Evolutionary conservation across 164 flowering plant genomes (phyloP), one percentile per base, ranked within the genome.

Genomic region (Vitis cinerea): DNA sequence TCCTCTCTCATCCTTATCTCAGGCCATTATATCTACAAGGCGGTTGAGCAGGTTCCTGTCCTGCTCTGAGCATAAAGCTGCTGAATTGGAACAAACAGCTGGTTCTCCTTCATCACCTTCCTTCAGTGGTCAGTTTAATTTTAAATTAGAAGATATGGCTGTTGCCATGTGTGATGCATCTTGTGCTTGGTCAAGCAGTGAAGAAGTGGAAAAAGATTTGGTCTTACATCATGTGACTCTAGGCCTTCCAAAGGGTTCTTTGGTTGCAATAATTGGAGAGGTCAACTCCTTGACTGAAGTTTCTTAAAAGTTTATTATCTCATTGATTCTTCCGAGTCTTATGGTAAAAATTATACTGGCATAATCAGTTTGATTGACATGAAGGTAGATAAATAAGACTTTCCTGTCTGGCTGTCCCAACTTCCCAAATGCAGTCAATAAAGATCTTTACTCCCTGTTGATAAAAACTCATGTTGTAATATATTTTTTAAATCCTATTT

Each of bases 221-320:
- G 83, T 82, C 29, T 67, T 95, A 73, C 79, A 84, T 59, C 65
- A 74, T 73, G 77, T 87, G 63, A 82, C 78, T 73, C 85, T 95
- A 31, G 52, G 69, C 51, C 69, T 92, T 70, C 91, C 90, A 23
- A 92, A 84, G 78, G 97, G 94, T 51, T 76, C 72, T 14, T 72
- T 95, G 60, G 79, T 90, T 80, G 92, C 87, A 31, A 79, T 95
- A 11, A 77, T 90, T 75, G 97, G 99, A 80, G 99, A 95, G 98
- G 99, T 91, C 11, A 77, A 51, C 63, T 9, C 30, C 65, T 9
- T 69, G 27, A 31, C 64, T 53, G 29, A 30, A 27, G 31, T 15
- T 61, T 37, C 44, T 37, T 15, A n/a, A 54, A 53, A 66, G 13
- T 64, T 27, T 13, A 1, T 23, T 50, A 37, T 37, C 44, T 37